These are phyloP conservation scores for Lycium ferocissimum DNA, from an alignment of 257 asterid genomes.

Conservation along the genomic window DNA sequence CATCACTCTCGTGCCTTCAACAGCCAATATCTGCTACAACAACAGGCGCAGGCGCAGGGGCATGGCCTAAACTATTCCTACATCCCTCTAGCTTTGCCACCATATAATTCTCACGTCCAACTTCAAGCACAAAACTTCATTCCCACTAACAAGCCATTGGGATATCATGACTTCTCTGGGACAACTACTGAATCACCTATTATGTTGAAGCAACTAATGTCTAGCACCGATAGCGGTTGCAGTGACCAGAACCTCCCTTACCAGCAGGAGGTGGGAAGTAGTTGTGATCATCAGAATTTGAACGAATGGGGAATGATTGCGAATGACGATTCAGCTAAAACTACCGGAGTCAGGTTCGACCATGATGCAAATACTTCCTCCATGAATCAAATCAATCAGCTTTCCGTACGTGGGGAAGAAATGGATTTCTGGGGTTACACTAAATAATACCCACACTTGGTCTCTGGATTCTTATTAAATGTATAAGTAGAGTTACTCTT, in stretches of 20 bases:
- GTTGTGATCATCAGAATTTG: conserved; percentile 43
- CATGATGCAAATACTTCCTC: conserved; percentile 40
- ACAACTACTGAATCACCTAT: conserved; percentile 36
- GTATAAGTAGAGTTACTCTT: background rate
- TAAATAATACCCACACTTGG: conserved; percentile 36
- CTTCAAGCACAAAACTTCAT: conserved; percentile 59
- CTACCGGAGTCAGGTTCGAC: conserved; percentile 35
- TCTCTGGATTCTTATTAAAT: background rate
- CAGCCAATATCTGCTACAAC: conserved; percentile 42
- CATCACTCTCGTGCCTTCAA: conserved; percentile 35
- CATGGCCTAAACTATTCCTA: conserved; percentile 44
- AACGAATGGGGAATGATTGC: conserved; percentile 63
- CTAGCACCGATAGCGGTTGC: conserved; percentile 51
- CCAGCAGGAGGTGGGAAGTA: conserved; percentile 44
- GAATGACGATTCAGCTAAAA: conserved; percentile 38
- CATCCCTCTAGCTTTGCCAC: conserved; percentile 32
- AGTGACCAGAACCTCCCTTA: conserved; percentile 44
- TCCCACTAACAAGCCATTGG: conserved; percentile 38
- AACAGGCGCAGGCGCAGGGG: conserved; percentile 16
- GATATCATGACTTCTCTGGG: conserved; percentile 36
- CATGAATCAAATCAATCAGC: conserved; percentile 52
- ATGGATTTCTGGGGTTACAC: conserved; percentile 83
- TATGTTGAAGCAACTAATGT: conserved; percentile 65
- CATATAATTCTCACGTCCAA: conserved; percentile 36
- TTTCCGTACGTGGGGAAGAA: conserved; percentile 70